Evolutionary conservation across 768 basidiomycete genomes (phyloP).

Genomic region (Rubroboletus pulcherrimus): DNA sequence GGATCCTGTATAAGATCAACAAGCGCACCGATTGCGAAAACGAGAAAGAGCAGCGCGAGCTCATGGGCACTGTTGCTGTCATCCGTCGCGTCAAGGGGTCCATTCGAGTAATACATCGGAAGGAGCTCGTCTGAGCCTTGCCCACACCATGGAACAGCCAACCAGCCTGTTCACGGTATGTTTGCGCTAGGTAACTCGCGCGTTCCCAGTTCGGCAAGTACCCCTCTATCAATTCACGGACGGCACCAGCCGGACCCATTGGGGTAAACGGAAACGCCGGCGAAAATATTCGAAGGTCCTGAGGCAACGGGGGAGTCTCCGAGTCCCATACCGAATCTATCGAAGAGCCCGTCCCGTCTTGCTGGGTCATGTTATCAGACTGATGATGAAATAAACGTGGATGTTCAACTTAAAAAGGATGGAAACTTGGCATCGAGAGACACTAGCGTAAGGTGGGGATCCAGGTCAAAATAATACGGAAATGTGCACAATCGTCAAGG

Average conservation of each 20-base stretch:
- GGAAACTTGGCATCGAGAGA: constrained; percentile 30
- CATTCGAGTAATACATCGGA: constrained; percentile 37
- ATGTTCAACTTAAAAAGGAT: background rate
- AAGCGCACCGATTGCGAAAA: constrained; percentile 54
- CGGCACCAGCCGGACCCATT: constrained; percentile 42
- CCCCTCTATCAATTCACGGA: constrained; percentile 47
- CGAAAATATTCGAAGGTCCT: constrained; percentile 46
- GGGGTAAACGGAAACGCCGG: constrained; percentile 64
- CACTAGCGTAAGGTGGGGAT: constrained; percentile 25
- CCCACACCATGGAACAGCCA: constrained; percentile 53
- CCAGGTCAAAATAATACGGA: constrained; percentile 7
- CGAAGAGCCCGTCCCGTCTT: constrained; percentile 16
- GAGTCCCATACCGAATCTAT: constrained; percentile 26
- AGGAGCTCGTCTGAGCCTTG: constrained; percentile 43
- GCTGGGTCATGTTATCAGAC: constrained; percentile 22
- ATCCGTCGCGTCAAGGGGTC: constrained; percentile 21
- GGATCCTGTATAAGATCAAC: constrained; percentile 33
- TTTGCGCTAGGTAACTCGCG: constrained; percentile 42
- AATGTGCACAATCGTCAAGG: constrained; percentile 4
- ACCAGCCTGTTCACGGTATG: constrained; percentile 44
- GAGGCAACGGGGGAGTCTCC: constrained; percentile 29
- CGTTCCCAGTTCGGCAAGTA: constrained; percentile 54
- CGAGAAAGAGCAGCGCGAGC: constrained; percentile 45
- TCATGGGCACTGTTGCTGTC: constrained; percentile 46
- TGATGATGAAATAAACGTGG: constrained; percentile 14